Base-by-base conservation (phyloP, 2,329 filamentous ascomycete genomes). In the Pseudocercospora vitis region DNA sequence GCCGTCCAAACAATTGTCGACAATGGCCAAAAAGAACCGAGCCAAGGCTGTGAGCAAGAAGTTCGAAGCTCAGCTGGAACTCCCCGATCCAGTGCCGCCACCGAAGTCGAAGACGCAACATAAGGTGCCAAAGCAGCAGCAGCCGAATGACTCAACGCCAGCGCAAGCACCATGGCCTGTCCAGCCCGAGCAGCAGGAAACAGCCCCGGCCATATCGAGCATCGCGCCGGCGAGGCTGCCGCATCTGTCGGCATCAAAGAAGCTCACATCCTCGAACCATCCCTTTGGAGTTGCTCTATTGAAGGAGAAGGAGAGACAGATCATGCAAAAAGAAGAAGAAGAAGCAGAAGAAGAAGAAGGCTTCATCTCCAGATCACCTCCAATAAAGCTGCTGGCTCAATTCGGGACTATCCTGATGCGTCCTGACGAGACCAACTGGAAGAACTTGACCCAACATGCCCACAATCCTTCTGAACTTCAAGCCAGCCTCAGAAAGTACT, bases 381-480 rank as follows among this genome's bases (percentile, higher is more conserved):
- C 40, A 12, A 12, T 53, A n/a, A 62, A 55, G 45, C 42, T 60
- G 23, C 29, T 57, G 12, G 53, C 48, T 29, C 53, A 53, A 9
- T 16, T 60, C 9, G 59, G 59, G 12, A 42, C 52, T 8, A 32
- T 61, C 7, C 39, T 60, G n/a, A 40, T 57, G 19, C 48, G 50
- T 1, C 40, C 44, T 8, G 35, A 46, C 24, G 51, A 55, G 16
- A 45, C 45, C 12, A 32, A 31, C 31, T 45, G 21, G 40, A 31
- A 52, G 35, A 48, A 49, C 2, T 21, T 56, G 14, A 44, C 28
- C 7, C 26, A 46, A 21, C 39, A 31, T 18, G 44, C 44, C 32
- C 24, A 28, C 19, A 37, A 48, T 44, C 53, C 57, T 1, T 31
- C 39, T 9, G 42, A 33, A 2, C 23, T 58, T 7, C 59, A 62